Conservation (phyloP, 495 filamentous ascomycete species). For the Tuber brumale region DNA sequence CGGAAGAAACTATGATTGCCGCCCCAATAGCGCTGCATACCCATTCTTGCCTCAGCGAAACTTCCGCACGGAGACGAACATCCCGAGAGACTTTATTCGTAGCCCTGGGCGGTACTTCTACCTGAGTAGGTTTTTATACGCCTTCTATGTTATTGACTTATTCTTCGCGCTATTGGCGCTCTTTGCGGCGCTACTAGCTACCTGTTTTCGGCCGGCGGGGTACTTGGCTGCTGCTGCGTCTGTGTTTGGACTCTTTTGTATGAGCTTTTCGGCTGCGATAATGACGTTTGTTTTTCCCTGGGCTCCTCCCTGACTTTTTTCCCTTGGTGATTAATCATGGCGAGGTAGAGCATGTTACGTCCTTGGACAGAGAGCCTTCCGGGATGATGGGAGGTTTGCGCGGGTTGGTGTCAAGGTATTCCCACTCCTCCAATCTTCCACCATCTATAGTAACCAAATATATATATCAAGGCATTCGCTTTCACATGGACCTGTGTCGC, state of each 20-base stretch:
- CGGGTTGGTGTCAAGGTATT: constrained; percentile 40
- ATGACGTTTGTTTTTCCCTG: constrained; percentile 58
- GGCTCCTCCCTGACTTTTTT: background rate
- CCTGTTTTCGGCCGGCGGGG: constrained; percentile 56
- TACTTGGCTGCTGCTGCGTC: constrained; percentile 54
- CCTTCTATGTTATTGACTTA: constrained; percentile 62
- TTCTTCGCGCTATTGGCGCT: constrained; percentile 59
- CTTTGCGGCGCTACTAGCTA: constrained; percentile 56
- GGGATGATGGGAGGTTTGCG: constrained; percentile 32
- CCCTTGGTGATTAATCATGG: constrained; percentile 15
- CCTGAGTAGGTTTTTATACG: constrained; percentile 62
- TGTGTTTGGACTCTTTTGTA: constrained; percentile 56
- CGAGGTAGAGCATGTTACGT: constrained; percentile 37
- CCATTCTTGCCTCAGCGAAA: constrained; percentile 62
- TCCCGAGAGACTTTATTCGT: constrained; percentile 46
- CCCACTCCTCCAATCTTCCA: background rate
- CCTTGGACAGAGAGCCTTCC: constrained; percentile 32
- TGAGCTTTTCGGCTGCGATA: constrained; percentile 55
- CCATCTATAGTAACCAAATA: background rate
- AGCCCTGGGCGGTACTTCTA: constrained; percentile 59
- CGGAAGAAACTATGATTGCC: constrained; percentile 54
- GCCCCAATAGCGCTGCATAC: constrained; percentile 51
- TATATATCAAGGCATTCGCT: constrained; percentile 36
- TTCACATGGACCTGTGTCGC: constrained; percentile 41
- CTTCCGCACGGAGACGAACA: constrained; percentile 53